These are phyloP conservation scores for Apophysomyces variabilis DNA, from an alignment of 371 early-diverging fungal species.

Conservation along the genomic window DNA sequence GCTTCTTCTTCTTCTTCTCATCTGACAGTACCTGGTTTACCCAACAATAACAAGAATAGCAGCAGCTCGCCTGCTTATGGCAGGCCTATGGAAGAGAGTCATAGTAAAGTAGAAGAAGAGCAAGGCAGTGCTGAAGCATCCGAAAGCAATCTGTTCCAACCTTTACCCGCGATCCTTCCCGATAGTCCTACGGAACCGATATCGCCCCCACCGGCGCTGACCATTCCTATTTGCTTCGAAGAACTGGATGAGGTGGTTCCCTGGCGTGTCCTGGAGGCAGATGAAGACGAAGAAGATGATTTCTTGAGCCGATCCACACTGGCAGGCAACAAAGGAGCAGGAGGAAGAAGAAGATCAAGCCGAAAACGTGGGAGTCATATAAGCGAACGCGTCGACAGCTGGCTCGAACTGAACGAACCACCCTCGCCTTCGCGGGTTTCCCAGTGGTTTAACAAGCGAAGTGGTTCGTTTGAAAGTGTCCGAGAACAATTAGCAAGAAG, in stretches of 20 bases:
- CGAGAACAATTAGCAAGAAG: constrained; percentile 22
- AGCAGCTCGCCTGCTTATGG: not conserved
- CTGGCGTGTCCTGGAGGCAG: constrained; percentile 30
- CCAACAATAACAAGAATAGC: too few species aligned
- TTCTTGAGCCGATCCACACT: not conserved
- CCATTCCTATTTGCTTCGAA: constrained; percentile 16
- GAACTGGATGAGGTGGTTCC: constrained; percentile 28
- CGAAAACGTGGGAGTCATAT: not conserved
- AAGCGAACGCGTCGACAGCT: constrained; percentile 19
- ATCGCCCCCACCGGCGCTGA: not conserved
- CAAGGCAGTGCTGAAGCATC: not conserved
- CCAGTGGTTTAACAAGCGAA: constrained; percentile 24
- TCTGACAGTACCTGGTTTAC: too few species aligned
- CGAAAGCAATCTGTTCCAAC: not conserved
- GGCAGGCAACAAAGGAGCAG: not conserved
- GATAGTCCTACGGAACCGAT: not conserved
- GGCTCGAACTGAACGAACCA: constrained; percentile 27
- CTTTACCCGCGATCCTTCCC: not conserved
- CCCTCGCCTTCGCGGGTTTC: constrained; percentile 19
- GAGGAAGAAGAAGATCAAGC: too few species aligned
- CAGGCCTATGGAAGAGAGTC: not conserved
- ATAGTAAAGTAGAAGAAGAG: not conserved
- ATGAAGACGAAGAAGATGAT: constrained; percentile 15
- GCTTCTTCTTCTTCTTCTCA: too few species aligned
- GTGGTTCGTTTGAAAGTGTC: constrained; percentile 26